Percentiles rank a stretch among this genome's conserved stretches.
phyloP scores from a whole-genome alignment of 306 rosid species.

The Abrus pulchellus region DNA sequence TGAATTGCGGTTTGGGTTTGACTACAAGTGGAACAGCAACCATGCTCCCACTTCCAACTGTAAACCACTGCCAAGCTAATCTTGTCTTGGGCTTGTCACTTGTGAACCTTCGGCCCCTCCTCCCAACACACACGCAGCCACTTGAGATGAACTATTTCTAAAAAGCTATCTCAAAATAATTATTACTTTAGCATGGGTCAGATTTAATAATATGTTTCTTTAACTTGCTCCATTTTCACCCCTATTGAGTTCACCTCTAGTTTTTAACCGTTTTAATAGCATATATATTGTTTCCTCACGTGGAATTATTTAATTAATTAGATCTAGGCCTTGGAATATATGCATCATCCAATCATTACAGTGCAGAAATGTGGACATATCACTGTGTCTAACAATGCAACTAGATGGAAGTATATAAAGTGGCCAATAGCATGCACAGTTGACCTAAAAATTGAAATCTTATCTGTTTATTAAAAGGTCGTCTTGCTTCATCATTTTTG shows the following conservation, averaged over 20 bases:
- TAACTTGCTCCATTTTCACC: neutral
- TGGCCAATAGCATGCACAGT: conserved; percentile 29
- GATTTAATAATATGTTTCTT: neutral
- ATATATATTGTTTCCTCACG: neutral
- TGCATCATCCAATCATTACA: neutral
- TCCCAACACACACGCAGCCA: neutral
- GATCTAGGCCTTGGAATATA: neutral
- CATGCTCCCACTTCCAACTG: conserved; percentile 26
- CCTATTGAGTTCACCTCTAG: neutral
- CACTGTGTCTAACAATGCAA: conserved; percentile 6
- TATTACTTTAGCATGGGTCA: neutral
- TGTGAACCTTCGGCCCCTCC: conserved; percentile 1
- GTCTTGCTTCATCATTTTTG: conserved; percentile 45
- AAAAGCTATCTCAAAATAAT: neutral
- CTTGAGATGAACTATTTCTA: neutral
- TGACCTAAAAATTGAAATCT: conserved; percentile 45
- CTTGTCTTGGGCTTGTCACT: conserved; percentile 6
- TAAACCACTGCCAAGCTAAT: conserved; percentile 18
- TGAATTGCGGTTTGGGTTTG: conserved; percentile 38
- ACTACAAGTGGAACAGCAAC: conserved; percentile 6
- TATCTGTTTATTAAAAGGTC: conserved; percentile 29
- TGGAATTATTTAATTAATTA: neutral
- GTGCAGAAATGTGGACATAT: neutral
- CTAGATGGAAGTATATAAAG: conserved; percentile 21
- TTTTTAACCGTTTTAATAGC: neutral